phyloP scores from a whole-genome alignment of 2,329 filamentous ascomycete species.

The Colletotrichum sublineola region DNA sequence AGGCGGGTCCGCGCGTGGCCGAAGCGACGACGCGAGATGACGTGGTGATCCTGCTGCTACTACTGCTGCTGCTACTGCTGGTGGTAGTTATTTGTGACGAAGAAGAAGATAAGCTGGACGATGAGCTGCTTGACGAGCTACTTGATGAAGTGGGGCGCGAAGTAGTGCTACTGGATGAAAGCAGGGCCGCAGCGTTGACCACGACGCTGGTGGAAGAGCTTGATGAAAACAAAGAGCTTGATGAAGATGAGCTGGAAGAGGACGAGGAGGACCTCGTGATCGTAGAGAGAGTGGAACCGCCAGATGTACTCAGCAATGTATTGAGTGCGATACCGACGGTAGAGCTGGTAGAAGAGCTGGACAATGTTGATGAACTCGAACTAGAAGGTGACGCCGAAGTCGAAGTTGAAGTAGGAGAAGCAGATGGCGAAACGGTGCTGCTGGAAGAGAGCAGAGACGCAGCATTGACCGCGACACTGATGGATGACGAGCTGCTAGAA shows the following conservation, averaged over 20 bases:
- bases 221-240: not conserved
- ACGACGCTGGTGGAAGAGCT: not conserved
- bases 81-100: slow-evolving; percentile 2
- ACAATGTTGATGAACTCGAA: not conserved
- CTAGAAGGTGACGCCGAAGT: not conserved
- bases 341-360: not conserved
- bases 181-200: no score
- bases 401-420: not conserved
- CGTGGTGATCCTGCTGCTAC: not conserved
- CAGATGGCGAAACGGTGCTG: not conserved
- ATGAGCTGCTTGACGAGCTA: not conserved
- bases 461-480: not conserved
- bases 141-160: not conserved
- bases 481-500: not conserved
- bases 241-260: slow-evolving; percentile 5
- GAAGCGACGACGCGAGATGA: slow-evolving; percentile 18
- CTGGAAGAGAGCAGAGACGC: not conserved
- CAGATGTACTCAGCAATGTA: not conserved
- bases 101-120: not conserved
- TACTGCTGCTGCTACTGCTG: not conserved
- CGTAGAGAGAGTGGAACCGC: slow-evolving; percentile 8
- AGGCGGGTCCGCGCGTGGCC: slow-evolving; percentile 27
- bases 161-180: not conserved
- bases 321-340: not conserved
- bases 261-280: slow-evolving; percentile 16